Base-by-base conservation (phyloP, 1,284 basidiomycete genomes). In the Ustilago crameri region DNA sequence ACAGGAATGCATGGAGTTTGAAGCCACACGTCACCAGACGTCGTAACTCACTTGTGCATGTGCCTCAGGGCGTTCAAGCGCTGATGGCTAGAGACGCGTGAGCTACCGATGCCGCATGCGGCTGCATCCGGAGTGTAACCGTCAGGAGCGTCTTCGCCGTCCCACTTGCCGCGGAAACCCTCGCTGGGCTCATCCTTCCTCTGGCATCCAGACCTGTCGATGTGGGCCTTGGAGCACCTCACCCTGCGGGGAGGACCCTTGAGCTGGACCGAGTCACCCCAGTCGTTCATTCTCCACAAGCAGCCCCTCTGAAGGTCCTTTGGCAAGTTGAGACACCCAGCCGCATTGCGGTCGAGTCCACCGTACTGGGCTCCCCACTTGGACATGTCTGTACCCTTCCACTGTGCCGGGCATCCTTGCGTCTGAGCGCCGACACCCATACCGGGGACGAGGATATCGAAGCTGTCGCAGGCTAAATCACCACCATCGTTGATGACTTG, bases 371-470 rank as follows among this genome's bases (percentile, higher is more conserved):
- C 45, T 17, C 67, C 67, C 67, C 67, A 70, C 20, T 40, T 46
- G 30, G 46, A 46, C 14, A 57, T 59, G 43, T 63, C 66, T 26
- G 34, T 30, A 8, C 47, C 51, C 30, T 62, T 58, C 57, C 52
- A 70, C 40, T 70, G 67, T 9, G 37, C 42, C 12, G 46, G 24
- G 35, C 67, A 70, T 41, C 67, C 67, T 17, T 64, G 34, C 2
- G 52, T 61, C 42, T 52, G 50, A 5, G 17, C 17, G 8, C 67
- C 67, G 0, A 70, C 24, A 14, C 67, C 67, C 67, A 70, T 70
- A 10, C 67, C 67, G 5, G 67, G 67, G 0, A 70, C 67, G 3
- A 70, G 67, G 27, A 70, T 70, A 50, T 70, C 67, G 37, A 70
- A 56, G 12, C 61, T 49, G 17, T 56, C 61, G 12, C 30, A 23